Conservation (phyloP, 768 basidiomycete species). For the Suillus clintonianus region DNA sequence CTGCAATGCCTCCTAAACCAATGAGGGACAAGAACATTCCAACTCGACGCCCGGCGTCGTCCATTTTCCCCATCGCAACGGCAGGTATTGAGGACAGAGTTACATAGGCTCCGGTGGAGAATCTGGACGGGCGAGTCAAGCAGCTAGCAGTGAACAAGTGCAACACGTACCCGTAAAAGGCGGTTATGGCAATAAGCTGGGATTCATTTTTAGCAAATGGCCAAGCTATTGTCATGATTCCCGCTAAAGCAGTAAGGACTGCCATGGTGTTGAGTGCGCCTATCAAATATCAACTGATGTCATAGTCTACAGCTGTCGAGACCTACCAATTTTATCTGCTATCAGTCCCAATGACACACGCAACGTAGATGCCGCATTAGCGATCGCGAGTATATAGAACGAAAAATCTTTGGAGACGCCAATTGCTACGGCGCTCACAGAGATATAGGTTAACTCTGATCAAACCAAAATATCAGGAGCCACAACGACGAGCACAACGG, state of each 20-base stretch:
- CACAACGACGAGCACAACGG: neutral
- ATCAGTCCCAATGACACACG: slow-evolving; percentile 55
- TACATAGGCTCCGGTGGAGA: slow-evolving; percentile 63
- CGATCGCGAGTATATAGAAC: slow-evolving; percentile 68
- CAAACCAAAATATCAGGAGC: slow-evolving; percentile 10
- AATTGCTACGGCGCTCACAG: slow-evolving; percentile 51
- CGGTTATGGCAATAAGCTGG: slow-evolving; percentile 51
- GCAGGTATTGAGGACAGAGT: slow-evolving; percentile 57
- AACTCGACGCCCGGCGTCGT: slow-evolving; percentile 63
- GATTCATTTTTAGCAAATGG: slow-evolving; percentile 53
- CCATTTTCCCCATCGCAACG: slow-evolving; percentile 58
- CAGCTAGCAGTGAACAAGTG: neutral
- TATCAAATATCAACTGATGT: slow-evolving; percentile 20
- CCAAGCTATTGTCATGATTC: slow-evolving; percentile 67
- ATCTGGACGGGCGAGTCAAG: slow-evolving; percentile 34
- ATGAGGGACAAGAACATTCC: slow-evolving; percentile 66
- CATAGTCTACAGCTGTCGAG: neutral
- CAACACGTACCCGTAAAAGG: slow-evolving; percentile 62
- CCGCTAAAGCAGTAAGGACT: slow-evolving; percentile 58
- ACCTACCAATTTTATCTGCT: slow-evolving; percentile 56
- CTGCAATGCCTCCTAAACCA: slow-evolving; percentile 64
- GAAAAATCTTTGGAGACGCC: slow-evolving; percentile 54
- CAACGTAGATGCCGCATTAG: slow-evolving; percentile 64
- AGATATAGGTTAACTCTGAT: slow-evolving; percentile 68
- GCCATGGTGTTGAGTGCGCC: slow-evolving; percentile 72